Base-by-base conservation (phyloP, 495 filamentous ascomycete genomes). In the Penicillium diatomitis region DNA sequence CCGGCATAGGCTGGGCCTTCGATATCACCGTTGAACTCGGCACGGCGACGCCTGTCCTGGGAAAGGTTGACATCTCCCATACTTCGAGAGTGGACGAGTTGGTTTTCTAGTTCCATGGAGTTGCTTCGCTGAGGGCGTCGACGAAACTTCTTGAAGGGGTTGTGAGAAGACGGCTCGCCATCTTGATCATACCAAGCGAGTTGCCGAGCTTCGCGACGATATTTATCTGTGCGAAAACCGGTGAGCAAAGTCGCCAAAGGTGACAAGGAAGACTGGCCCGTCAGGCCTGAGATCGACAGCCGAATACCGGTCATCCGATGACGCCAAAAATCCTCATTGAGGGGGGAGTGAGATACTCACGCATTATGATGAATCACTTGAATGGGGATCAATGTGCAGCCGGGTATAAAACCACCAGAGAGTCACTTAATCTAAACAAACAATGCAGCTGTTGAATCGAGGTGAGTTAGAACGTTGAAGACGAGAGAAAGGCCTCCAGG, bases 81-180 rank as follows among this genome's bases (percentile, higher is more conserved):
- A 37, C 61, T 63, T 35, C 48, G 49, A 20, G 55, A 44, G 10
- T 44, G 41, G 10, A 45, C 49, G 6, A 56, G 44, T 8, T 58
- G 48, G 30, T 41, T 56, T 44, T 70, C 64, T 12, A 73, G 59
- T 47, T 65, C 58, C 43, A 68, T 62, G 20, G 66, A 69, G 39
- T 55, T 47, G 12, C 61, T 51, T 30, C 64, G 65, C 32, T 54
- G 62, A 9, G 60, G 62, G 11, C 51, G 57, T 29, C 52, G 43
- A 20, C 62, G 56, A 53, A 71, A 68, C 41, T 72, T 73, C 51
- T 71, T 70, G 50, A 75, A 78, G n/a, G 75, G 75, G 48, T 78
- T 78, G 52, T 67, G 67, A 4, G 62, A 63, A 3, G 68, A 51
- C 8, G 59, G 60, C 45, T 67, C 65, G 53, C 68, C 72, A 11